phyloP scores from a whole-genome alignment of 2,329 filamentous ascomycete species.

The Trichoderma guizhouense region DNA sequence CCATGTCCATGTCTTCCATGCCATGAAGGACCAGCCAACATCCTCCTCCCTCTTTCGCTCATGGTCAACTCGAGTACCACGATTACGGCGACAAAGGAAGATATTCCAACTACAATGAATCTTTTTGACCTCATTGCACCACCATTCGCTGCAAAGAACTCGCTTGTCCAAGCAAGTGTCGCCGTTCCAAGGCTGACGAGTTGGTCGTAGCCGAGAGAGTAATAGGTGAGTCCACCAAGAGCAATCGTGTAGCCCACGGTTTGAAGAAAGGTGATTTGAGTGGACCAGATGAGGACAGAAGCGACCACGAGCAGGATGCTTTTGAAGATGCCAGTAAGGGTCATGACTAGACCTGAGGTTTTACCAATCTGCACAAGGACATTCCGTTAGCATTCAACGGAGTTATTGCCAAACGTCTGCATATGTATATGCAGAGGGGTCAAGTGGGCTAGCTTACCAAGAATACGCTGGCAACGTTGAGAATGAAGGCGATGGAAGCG shows the following conservation, averaged over 20 bases:
- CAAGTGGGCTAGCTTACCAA: slow-evolving; percentile 55
- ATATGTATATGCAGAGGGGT: neutral
- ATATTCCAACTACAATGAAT: slow-evolving; percentile 13
- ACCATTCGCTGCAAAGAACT: slow-evolving; percentile 21
- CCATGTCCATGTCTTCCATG: neutral
- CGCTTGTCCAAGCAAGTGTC: neutral
- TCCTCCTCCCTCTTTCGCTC: neutral
- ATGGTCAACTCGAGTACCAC: slow-evolving; percentile 23
- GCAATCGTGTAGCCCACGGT: slow-evolving; percentile 76
- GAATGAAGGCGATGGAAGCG: slow-evolving; percentile 72
- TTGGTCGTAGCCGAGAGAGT: slow-evolving; percentile 43
- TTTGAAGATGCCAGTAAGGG: slow-evolving; percentile 81
- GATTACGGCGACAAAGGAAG: slow-evolving; percentile 28
- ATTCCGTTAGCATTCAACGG: slow-evolving; percentile 15
- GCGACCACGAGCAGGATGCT: slow-evolving; percentile 77
- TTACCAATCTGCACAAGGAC: slow-evolving; percentile 66
- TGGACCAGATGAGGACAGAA: slow-evolving; percentile 75
- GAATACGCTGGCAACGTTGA: slow-evolving; percentile 84
- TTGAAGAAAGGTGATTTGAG: slow-evolving; percentile 67
- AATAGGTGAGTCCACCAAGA: slow-evolving; percentile 48
- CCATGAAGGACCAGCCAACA: neutral
- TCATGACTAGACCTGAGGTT: slow-evolving; percentile 82
- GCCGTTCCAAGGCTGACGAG: slow-evolving; percentile 24
- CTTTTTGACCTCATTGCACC: neutral
- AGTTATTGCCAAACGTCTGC: neutral